Evolutionary conservation across 2,329 filamentous ascomycete species (phyloP).

Genomic region (Aureobasidium sp.): DNA sequence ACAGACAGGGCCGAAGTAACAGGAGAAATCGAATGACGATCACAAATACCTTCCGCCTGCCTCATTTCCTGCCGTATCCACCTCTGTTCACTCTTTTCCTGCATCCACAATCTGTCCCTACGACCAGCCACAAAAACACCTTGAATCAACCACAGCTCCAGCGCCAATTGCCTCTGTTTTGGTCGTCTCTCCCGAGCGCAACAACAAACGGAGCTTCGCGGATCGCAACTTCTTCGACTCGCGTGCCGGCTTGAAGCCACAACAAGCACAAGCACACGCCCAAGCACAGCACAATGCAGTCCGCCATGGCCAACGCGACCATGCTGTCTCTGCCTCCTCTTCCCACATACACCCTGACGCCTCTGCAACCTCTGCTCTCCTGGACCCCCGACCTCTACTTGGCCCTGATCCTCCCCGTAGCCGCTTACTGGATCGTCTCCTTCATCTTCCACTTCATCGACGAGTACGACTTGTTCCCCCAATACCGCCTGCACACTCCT

Average conservation of each 20-base stretch:
- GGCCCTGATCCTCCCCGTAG: slow-evolving; percentile 64
- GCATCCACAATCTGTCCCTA: background rate
- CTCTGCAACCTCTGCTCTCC: slow-evolving; percentile 62
- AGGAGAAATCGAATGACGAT: slow-evolving; percentile 11
- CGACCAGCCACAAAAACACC: background rate
- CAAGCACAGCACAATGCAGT: background rate
- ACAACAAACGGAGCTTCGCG: slow-evolving; percentile 3
- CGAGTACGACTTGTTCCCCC: slow-evolving; percentile 72
- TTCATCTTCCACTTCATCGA: slow-evolving; percentile 84
- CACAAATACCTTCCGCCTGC: background rate
- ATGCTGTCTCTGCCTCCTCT: slow-evolving; percentile 60
- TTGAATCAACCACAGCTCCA: background rate
- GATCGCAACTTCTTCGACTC: slow-evolving; percentile 1
- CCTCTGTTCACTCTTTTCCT: background rate
- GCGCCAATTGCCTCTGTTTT: background rate
- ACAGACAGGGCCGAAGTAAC: slow-evolving; percentile 1
- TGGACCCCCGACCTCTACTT: slow-evolving; percentile 76
- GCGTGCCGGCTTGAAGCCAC: slow-evolving; percentile 4
- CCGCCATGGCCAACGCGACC: slow-evolving; percentile 34
- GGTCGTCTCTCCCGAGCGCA: background rate
- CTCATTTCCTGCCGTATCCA: background rate
- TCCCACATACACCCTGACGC: slow-evolving; percentile 67
- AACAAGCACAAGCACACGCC: background rate
- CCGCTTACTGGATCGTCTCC: slow-evolving; percentile 84
- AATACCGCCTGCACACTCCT: slow-evolving; percentile 91